A percentile compares a stretch with the other conserved stretches of the same genome.
Conservation (phyloP, 192 early-diverging fungal species). For the Piromyces finnis region DNA sequence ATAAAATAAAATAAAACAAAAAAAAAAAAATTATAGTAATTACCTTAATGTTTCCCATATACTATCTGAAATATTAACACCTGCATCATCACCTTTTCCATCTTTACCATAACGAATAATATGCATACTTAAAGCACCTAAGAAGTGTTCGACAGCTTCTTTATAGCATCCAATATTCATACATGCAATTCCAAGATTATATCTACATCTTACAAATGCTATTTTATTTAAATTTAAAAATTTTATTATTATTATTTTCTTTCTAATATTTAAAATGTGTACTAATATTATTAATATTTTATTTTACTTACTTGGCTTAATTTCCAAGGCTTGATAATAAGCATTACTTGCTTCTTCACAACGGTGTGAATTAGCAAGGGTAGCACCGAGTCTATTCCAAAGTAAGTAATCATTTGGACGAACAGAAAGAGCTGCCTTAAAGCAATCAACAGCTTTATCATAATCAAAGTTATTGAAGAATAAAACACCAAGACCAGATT, state of each 20-base stretch:
- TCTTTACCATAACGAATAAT: conserved; percentile 10
- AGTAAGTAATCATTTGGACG: conserved; percentile 8
- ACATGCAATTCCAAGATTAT: conserved; percentile 5
- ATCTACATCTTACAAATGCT: conserved; percentile 5
- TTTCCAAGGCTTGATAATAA: conserved; percentile 7
- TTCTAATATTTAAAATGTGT: no score
- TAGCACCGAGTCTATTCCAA: conserved; percentile 6
- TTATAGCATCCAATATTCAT: conserved; percentile 7
- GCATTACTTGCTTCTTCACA: conserved; percentile 9
- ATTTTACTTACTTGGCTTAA: conserved; percentile 2
- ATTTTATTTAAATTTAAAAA: not conserved
- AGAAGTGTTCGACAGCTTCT: conserved; percentile 7
- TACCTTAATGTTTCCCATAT: conserved; percentile 44
- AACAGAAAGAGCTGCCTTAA: conserved; percentile 2
- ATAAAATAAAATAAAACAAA: no score
- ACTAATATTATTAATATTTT: no score
- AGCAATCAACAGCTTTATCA: conserved; percentile 9
- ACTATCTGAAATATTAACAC: conserved; percentile 40
- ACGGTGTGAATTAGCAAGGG: conserved; percentile 5
- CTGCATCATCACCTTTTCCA: conserved; percentile 13
- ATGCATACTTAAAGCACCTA: conserved; percentile 7
- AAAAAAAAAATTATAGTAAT: no score
- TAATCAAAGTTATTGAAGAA: conserved; percentile 5
- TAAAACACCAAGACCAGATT: conserved; percentile 4
- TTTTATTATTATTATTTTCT: no score